These are phyloP conservation scores for Penicillium sp. DNA, from an alignment of 2,329 filamentous ascomycete species.

Conservation along the genomic window DNA sequence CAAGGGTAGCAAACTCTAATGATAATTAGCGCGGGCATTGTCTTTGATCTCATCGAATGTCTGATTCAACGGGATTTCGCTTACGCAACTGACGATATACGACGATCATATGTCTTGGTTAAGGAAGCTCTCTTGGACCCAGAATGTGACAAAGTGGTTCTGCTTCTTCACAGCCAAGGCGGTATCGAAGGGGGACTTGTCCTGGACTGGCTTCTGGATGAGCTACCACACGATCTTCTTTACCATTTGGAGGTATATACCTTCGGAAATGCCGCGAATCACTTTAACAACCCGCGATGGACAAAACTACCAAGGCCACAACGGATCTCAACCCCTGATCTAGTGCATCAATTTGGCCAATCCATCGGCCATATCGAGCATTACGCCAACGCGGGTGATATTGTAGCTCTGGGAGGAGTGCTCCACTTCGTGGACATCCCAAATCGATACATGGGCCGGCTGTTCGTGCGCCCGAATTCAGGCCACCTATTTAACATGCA, in stretches of 20 bases:
- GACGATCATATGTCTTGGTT: conserved; percentile 59
- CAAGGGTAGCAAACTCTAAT: neutral
- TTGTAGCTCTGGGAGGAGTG: conserved; percentile 72
- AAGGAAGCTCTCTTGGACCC: conserved; percentile 64
- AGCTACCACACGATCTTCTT: conserved; percentile 65
- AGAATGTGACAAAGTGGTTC: conserved; percentile 65
- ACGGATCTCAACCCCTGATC: conserved; percentile 15
- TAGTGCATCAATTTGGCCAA: conserved; percentile 2
- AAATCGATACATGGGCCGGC: conserved; percentile 51
- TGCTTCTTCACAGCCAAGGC: conserved; percentile 76
- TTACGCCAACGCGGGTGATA: conserved; percentile 72
- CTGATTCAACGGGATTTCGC: conserved; percentile 72
- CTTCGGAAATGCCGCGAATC: conserved; percentile 75
- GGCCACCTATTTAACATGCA: conserved; percentile 50
- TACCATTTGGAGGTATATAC: conserved; percentile 72
- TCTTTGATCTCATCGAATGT: conserved; percentile 77
- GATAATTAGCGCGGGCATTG: conserved; percentile 54
- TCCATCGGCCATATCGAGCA: conserved; percentile 72
- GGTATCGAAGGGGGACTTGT: conserved; percentile 71
- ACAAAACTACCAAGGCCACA: conserved; percentile 41
- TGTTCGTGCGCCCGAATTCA: conserved; percentile 47
- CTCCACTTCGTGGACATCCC: conserved; percentile 61
- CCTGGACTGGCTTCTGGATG: conserved; percentile 73
- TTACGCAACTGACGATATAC: conserved; percentile 68
- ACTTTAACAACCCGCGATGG: conserved; percentile 72